phyloP scores from a whole-genome alignment of 192 early-diverging fungal species.

The Coemansia guatemalensis region DNA sequence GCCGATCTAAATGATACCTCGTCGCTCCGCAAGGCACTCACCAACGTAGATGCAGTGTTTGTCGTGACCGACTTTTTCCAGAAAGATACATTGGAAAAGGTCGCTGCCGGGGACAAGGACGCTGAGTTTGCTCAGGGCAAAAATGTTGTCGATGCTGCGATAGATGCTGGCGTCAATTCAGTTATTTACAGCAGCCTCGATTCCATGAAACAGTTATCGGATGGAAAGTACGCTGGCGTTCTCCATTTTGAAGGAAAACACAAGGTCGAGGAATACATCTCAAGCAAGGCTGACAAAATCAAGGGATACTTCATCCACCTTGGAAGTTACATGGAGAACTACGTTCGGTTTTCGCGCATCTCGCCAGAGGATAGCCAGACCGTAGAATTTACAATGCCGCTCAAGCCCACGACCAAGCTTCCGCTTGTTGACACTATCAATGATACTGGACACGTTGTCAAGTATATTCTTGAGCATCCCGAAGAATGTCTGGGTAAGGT shows the following conservation, averaged over 20 bases:
- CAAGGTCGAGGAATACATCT: conserved; percentile 27
- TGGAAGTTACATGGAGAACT: conserved; percentile 46
- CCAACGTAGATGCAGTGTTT: conserved; percentile 28
- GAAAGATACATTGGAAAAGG: conserved; percentile 4
- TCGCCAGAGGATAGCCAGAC: conserved; percentile 33
- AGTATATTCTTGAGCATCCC: conserved; percentile 30
- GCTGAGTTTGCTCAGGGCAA: conserved; percentile 40
- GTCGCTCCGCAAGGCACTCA: conserved; percentile 24
- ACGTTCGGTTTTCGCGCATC: conserved; percentile 21
- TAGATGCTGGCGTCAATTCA: conserved; percentile 12
- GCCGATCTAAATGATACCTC: conserved; percentile 24
- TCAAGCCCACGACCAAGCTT: conserved; percentile 19
- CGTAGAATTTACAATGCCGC: conserved; percentile 35
- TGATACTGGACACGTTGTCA: conserved; percentile 35
- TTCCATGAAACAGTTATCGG: conserved; percentile 21
- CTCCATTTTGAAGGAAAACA: conserved; percentile 41
- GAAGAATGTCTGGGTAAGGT: conserved; percentile 23
- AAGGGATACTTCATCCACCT: conserved; percentile 17
- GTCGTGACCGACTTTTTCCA: conserved; percentile 40
- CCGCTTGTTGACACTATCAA: conserved; percentile 36
- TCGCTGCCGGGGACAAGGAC: conserved; percentile 15
- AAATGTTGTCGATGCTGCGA: conserved; percentile 38
- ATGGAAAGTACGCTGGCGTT: conserved; percentile 29
- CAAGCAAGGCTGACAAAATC: conserved; percentile 26
- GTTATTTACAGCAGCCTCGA: conserved; percentile 29